Conservation (phyloP, 345 rosid genomes). For the Eucalyptus globulus region DNA sequence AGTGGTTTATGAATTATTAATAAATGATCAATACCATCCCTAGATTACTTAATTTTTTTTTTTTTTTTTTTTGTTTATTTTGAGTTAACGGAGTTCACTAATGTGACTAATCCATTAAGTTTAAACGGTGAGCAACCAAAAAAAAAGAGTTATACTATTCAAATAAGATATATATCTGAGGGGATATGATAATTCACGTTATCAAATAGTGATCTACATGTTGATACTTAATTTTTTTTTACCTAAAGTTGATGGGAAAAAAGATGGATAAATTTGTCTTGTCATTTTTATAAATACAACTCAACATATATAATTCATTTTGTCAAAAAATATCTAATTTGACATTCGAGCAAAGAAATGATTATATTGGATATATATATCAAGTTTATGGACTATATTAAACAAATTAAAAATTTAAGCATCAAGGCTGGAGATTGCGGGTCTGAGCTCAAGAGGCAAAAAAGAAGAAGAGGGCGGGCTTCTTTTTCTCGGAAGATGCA, state of each 20-base stretch:
- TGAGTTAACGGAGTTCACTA: background rate
- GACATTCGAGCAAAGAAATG: rapidly evolving
- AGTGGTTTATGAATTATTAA: background rate
- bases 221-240: background rate
- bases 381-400: rapidly evolving
- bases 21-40: background rate
- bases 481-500: too few species aligned
- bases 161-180: background rate
- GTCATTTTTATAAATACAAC: too few species aligned
- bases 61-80: background rate
- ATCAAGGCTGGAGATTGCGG: too few species aligned
- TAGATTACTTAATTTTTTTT: background rate
- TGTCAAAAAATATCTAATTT: background rate
- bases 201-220: background rate
- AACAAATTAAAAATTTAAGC: background rate
- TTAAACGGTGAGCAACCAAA: background rate
- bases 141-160: background rate
- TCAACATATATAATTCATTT: too few species aligned
- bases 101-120: background rate
- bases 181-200: background rate
- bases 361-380: background rate
- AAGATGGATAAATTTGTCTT: rapidly evolving
- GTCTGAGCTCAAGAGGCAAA: too few species aligned
- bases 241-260: background rate
- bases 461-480: too few species aligned